phyloP scores from a whole-genome alignment of 2,329 filamentous ascomycete genomes.

The Penicillium sp. region DNA sequence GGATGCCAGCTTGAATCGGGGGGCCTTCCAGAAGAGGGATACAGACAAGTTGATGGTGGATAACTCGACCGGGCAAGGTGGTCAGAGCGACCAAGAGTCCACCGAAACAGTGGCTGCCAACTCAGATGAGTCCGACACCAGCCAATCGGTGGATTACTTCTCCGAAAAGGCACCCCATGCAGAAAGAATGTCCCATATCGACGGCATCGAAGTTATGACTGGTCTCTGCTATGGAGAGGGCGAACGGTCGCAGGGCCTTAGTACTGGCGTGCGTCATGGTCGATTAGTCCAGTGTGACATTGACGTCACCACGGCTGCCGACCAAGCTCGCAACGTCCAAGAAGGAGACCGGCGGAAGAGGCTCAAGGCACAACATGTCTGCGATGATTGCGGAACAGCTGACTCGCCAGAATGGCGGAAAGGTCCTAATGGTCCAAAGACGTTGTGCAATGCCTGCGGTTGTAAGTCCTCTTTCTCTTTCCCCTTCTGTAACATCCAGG shows the following conservation, averaged over 20 bases:
- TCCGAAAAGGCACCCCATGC: constrained; percentile 82
- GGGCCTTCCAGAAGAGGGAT: constrained; percentile 48
- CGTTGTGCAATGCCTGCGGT: constrained; percentile 93
- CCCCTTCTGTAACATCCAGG: background rate
- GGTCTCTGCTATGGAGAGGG: constrained; percentile 84
- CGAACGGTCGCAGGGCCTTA: constrained; percentile 82
- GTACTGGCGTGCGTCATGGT: constrained; percentile 77
- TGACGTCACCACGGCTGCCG: constrained; percentile 78
- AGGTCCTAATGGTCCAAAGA: constrained; percentile 88
- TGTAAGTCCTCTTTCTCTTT: constrained; percentile 47
- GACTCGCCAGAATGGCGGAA: constrained; percentile 97
- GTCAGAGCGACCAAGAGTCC: constrained; percentile 32
- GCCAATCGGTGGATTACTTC: constrained; percentile 68
- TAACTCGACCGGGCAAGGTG: constrained; percentile 18
- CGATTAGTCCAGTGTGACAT: constrained; percentile 80
- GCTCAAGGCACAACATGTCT: constrained; percentile 90
- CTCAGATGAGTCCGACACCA: constrained; percentile 36
- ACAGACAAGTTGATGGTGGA: constrained; percentile 8
- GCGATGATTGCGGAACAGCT: constrained; percentile 89
- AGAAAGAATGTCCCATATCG: constrained; percentile 71
- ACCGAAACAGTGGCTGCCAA: constrained; percentile 32
- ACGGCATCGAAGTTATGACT: constrained; percentile 90
- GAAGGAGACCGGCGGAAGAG: constrained; percentile 77
- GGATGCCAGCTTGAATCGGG: constrained; percentile 65
- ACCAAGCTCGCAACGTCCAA: constrained; percentile 55